Evolutionary conservation across 306 rosid species (phyloP), one percentile per base, ranked within the genome.

Genomic region (Aeschynomene evenia): DNA sequence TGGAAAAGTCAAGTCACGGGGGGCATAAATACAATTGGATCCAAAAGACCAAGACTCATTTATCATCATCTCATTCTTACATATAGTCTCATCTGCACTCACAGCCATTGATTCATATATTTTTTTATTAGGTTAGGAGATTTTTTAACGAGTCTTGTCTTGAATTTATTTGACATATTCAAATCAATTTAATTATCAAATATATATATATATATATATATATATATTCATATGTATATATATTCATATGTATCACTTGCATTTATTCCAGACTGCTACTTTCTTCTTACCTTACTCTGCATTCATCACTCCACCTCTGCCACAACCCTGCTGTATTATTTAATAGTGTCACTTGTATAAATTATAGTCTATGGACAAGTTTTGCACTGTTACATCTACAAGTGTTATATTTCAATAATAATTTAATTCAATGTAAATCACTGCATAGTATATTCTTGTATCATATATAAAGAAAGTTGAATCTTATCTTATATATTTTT

Each of bases 1-100:
- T 9, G 20, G 20, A 53, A 2, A 63, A 62, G 77, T 72, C 77
- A 62, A 72, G 77, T 50, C 60, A 19, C 49, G 6, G 5, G 45
- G 20, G 51, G 51, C 51, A 45, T 15, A n/a, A 15, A 4, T 45
- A 8, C 51, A 45, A n/a, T 55, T 14, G 21, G 5, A 1, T 26
- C 20, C 42, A 57, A 57, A 11, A 53, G 31, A 28, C 31, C 31
- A 28, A 28, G 31, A 28, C 31, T 29, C 4, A n/a, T n/a, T n/a
- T n/a, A 2, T 22, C 59, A 10, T 2, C 20, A 49, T 66, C 4
- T 67, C 2, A 13, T 0, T 7, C 4, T 1, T 1, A 40, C 42
- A 28, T 6, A n/a, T 11, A 14, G 21, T 22, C n/a, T 55, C 21
- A 55, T 26, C 3, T 24, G 28, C 50, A 39, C 23, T 14, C 62